Percentiles rank a stretch among this genome's conserved stretches.
Conservation (phyloP, 352 stramenopile species). For the Phytophthora cryptogea region DNA sequence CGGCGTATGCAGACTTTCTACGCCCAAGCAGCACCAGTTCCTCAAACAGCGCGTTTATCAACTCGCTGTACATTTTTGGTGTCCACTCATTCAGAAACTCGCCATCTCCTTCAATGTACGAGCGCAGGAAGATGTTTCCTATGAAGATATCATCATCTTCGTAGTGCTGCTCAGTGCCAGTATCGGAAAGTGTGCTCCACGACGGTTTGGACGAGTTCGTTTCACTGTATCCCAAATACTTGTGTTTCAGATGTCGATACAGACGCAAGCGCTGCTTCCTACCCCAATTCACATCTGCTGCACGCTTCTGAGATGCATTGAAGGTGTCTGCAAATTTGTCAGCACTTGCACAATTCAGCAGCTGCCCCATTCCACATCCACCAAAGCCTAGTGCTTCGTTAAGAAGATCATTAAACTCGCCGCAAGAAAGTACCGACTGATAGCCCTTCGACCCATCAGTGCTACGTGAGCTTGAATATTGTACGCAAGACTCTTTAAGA, state of each 20-base stretch:
- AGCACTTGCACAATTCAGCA: slow-evolving; percentile 52
- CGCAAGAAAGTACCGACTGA: not conserved
- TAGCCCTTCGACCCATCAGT: not conserved
- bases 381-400: slow-evolving; percentile 69
- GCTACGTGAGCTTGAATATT: slow-evolving; percentile 6
- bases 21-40: slow-evolving; percentile 52
- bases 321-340: slow-evolving; percentile 68
- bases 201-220: slow-evolving; percentile 9
- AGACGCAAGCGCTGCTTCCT: slow-evolving; percentile 54
- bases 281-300: slow-evolving; percentile 81
- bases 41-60: slow-evolving; percentile 70
- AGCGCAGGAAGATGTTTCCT: slow-evolving; percentile 80
- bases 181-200: slow-evolving; percentile 18
- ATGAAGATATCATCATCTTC: slow-evolving; percentile 73
- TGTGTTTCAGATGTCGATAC: slow-evolving; percentile 68
- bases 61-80: slow-evolving; percentile 64
- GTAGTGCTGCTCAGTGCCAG: slow-evolving; percentile 29
- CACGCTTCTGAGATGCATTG: slow-evolving; percentile 69
- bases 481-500: slow-evolving; percentile 58
- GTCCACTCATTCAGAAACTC: slow-evolving; percentile 82
- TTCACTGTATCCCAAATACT: slow-evolving; percentile 51
- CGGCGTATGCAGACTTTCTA: slow-evolving; percentile 57
- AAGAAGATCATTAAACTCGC: slow-evolving; percentile 67
- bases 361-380: slow-evolving; percentile 67
- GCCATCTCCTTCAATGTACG: slow-evolving; percentile 81